Percentiles rank a stretch among this genome's conserved stretches.
These are phyloP conservation scores for Antrodiella citrinella DNA, from an alignment of 768 basidiomycete genomes.

Conservation along the genomic window DNA sequence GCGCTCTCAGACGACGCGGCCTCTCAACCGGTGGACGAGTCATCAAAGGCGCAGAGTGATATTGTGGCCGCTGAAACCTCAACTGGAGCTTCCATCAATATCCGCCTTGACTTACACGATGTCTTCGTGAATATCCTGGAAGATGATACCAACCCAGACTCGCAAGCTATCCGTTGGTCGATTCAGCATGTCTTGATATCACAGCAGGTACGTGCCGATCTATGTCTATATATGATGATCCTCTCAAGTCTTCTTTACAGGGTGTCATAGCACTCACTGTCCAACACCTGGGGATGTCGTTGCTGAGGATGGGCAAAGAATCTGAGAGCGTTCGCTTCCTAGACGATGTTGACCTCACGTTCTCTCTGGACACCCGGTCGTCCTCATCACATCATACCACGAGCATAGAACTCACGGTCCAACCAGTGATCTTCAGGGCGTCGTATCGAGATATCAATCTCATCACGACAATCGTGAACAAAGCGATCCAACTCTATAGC, in stretches of 20 bases:
- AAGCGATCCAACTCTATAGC: conserved; percentile 73
- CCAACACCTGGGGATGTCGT: conserved; percentile 84
- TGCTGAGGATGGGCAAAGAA: conserved; percentile 78
- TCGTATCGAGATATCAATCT: conserved; percentile 91
- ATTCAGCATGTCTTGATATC: conserved; percentile 81
- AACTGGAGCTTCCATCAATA: conserved; percentile 31
- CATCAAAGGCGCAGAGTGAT: conserved; percentile 5
- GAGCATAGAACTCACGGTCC: conserved; percentile 72
- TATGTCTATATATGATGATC: conserved; percentile 1
- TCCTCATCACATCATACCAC: conserved; percentile 63
- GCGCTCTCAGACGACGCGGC: conserved; percentile 12
- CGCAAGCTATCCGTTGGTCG: conserved; percentile 82
- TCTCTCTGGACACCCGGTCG: conserved; percentile 82
- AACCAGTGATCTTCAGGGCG: conserved; percentile 87
- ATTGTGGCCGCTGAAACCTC: conserved; percentile 6
- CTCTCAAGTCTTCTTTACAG: conserved; percentile 28
- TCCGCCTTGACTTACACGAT: conserved; percentile 84
- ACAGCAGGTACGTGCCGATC: conserved; percentile 77
- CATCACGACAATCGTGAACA: conserved; percentile 80
- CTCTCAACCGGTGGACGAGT: conserved; percentile 9
- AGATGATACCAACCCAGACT: conserved; percentile 66
- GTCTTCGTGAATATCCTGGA: conserved; percentile 86
- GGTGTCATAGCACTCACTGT: conserved; percentile 76
- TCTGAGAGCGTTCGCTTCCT: conserved; percentile 85
- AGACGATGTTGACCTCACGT: conserved; percentile 84